A percentile compares a stretch with the other conserved stretches of the same genome.
Evolutionary conservation across 2,329 filamentous ascomycete genomes (phyloP).

Genomic region (Metarhizium robertsii): DNA sequence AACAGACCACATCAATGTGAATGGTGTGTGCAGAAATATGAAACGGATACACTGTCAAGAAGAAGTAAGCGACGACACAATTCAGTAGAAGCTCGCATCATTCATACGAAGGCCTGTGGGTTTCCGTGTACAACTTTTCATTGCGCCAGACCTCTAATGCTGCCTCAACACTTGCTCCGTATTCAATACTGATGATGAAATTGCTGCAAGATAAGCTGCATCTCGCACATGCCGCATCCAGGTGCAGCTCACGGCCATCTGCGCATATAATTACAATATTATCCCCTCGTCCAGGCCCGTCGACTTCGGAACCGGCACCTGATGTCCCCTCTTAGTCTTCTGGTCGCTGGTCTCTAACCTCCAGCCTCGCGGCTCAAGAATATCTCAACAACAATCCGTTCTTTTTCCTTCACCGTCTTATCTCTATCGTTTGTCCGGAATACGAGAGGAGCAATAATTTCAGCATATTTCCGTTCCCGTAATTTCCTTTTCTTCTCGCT

Average conservation of each 20-base stretch:
- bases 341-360: constrained; percentile 17
- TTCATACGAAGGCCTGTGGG: neutral
- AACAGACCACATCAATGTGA: neutral
- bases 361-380: constrained; percentile 39
- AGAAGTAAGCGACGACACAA: neutral
- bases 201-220: neutral
- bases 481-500: constrained; percentile 37
- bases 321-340: neutral
- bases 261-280: neutral
- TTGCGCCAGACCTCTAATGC: neutral
- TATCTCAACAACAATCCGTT: constrained; percentile 57
- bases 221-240: neutral
- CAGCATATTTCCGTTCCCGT: constrained; percentile 53
- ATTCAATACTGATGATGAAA: neutral
- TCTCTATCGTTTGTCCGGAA: constrained; percentile 50
- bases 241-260: neutral
- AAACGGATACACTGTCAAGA: no score
- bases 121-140: neutral
- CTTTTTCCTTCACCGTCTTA: constrained; percentile 52
- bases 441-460: constrained; percentile 54
- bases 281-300: neutral
- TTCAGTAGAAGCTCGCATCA: neutral
- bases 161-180: neutral
- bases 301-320: neutral
- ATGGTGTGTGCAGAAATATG: no score